These are phyloP conservation scores for Tubosaeta sp. DNA, from an alignment of 768 basidiomycete species.

Conservation along the genomic window DNA sequence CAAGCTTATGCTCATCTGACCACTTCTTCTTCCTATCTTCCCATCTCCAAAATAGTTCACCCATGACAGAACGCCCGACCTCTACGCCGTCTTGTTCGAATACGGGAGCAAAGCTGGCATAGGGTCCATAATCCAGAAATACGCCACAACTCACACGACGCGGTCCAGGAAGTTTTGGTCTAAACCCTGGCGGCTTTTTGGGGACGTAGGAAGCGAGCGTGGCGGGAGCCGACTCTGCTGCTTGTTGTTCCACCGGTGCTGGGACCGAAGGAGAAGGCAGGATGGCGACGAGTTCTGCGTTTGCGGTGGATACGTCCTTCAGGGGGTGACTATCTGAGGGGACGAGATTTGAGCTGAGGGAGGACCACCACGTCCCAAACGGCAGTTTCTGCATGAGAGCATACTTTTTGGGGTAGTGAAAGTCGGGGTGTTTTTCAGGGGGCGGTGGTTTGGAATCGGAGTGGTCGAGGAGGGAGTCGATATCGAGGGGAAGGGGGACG, in stretches of 20 bases:
- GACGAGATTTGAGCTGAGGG: slow-evolving; percentile 48
- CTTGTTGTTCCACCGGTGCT: slow-evolving; percentile 29
- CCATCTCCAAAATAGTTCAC: slow-evolving; percentile 52
- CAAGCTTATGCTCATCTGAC: slow-evolving; percentile 17
- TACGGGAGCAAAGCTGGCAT: slow-evolving; percentile 70
- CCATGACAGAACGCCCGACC: slow-evolving; percentile 58
- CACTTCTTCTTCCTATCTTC: slow-evolving; percentile 39
- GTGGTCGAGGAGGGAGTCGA: slow-evolving; percentile 39
- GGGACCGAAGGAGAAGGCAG: slow-evolving; percentile 53
- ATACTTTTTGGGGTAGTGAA: slow-evolving; percentile 46
- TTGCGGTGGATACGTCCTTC: slow-evolving; percentile 53
- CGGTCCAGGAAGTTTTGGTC: slow-evolving; percentile 42
- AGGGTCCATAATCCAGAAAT: slow-evolving; percentile 78
- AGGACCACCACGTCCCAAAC: slow-evolving; percentile 75
- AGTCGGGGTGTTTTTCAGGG: slow-evolving; percentile 28
- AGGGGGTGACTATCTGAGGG: slow-evolving; percentile 37
- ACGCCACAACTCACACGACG: slow-evolving; percentile 58
- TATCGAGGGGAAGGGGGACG: slow-evolving; percentile 42
- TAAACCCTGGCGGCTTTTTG: slow-evolving; percentile 37
- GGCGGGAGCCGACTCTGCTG: slow-evolving; percentile 22
- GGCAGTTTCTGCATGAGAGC: slow-evolving; percentile 80
- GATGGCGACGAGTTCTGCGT: slow-evolving; percentile 74
- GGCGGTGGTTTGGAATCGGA: slow-evolving; percentile 21
- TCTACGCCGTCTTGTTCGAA: slow-evolving; percentile 78
- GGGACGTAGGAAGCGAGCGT: slow-evolving; percentile 59